These are phyloP conservation scores for Salvia rosmarinus DNA, from an alignment of 257 asterid genomes.

Conservation along the genomic window DNA sequence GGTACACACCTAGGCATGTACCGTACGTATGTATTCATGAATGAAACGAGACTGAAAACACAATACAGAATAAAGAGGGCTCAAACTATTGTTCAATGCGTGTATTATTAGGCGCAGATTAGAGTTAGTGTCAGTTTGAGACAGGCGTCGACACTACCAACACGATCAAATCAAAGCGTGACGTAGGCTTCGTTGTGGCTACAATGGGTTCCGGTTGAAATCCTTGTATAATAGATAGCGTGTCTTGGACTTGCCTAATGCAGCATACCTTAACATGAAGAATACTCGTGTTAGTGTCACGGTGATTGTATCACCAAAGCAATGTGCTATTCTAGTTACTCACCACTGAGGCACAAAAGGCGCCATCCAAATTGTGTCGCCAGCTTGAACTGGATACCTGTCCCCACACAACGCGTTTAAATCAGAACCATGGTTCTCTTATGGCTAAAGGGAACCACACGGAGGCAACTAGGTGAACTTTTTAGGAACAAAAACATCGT, in stretches of 20 bases:
- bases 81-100: too few relatives aligned
- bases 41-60: background rate
- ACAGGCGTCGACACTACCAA: too few relatives aligned
- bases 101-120: too few relatives aligned
- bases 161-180: background rate
- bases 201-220: conserved; percentile 80
- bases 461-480: background rate
- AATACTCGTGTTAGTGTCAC: background rate
- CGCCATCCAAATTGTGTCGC: conserved; percentile 98
- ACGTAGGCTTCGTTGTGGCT: background rate
- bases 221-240: conserved; percentile 93
- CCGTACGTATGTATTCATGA: background rate
- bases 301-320: background rate
- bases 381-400: conserved; percentile 97
- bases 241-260: conserved; percentile 77
- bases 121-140: too few relatives aligned
- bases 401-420: conserved; percentile 12
- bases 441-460: background rate
- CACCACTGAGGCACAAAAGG: conserved; percentile 98
- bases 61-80: background rate
- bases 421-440: too few relatives aligned
- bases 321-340: conserved; percentile 33
- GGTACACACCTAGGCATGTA: background rate
- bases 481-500: background rate
- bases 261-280: conserved; percentile 77